Percentiles rank a stretch among this genome's conserved stretches.
phyloP scores from a whole-genome alignment of 768 basidiomycete genomes.

The Baorangia bicolor region DNA sequence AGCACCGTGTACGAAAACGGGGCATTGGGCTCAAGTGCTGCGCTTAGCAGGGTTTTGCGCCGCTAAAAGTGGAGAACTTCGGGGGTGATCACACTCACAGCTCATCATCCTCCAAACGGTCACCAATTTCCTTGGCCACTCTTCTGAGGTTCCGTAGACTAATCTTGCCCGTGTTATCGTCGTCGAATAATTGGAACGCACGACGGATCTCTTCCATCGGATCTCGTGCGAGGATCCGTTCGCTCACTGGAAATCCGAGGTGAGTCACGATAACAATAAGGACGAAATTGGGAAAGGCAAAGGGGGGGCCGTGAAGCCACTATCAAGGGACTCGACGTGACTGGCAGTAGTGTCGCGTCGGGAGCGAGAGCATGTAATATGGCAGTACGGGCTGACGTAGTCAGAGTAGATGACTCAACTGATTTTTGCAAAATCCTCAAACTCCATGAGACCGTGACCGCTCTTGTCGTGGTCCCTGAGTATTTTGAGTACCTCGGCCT shows the following conservation, averaged over 20 bases:
- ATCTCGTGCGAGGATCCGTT: slow-evolving; percentile 89
- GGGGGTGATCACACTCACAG: slow-evolving; percentile 58
- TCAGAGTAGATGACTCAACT: slow-evolving; percentile 52
- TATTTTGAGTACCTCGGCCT: slow-evolving; percentile 95
- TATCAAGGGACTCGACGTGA: not conserved
- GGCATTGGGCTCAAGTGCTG: slow-evolving; percentile 30
- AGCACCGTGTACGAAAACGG: slow-evolving; percentile 28
- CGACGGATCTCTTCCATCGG: slow-evolving; percentile 95
- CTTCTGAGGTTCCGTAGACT: slow-evolving; percentile 84
- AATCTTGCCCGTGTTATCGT: slow-evolving; percentile 94
- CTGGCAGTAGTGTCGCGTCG: slow-evolving; percentile 6
- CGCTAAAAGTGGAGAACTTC: slow-evolving; percentile 13
- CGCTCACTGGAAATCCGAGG: slow-evolving; percentile 68
- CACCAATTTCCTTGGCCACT: slow-evolving; percentile 96
- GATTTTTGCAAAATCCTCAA: slow-evolving; percentile 91
- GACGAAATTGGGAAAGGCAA: not conserved
- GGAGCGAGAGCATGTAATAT: not conserved
- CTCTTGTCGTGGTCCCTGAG: slow-evolving; percentile 88
- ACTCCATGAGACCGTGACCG: slow-evolving; percentile 82
- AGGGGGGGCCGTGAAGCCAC: not conserved
- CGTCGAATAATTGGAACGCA: slow-evolving; percentile 96
- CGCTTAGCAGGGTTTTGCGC: slow-evolving; percentile 14
- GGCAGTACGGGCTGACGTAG: not conserved
- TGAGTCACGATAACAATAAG: slow-evolving; percentile 12
- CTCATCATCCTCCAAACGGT: slow-evolving; percentile 93